A percentile compares a stretch with the other conserved stretches of the same genome.
These are phyloP conservation scores for Bisporella sp. DNA, from an alignment of 2,329 filamentous ascomycete genomes.

Conservation along the genomic window DNA sequence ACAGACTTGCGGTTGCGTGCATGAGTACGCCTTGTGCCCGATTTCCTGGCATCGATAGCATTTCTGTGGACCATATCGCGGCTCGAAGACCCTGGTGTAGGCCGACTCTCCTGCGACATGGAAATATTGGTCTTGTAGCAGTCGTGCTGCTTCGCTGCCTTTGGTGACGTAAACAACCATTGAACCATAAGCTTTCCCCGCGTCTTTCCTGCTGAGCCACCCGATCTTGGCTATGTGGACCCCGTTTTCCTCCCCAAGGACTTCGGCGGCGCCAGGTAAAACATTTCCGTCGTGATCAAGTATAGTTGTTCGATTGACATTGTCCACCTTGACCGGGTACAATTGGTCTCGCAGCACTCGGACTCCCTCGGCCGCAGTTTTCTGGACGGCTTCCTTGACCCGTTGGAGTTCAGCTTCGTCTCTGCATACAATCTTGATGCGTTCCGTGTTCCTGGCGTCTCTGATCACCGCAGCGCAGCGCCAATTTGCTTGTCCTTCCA, in stretches of 20 bases:
- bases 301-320: constrained; percentile 15
- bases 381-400: constrained; percentile 14
- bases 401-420: constrained; percentile 14
- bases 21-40: no score
- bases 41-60: no score
- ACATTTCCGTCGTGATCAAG: constrained; percentile 15
- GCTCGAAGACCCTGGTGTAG: no score
- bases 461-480: constrained; percentile 7
- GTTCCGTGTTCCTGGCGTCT: constrained; percentile 9
- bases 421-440: constrained; percentile 15
- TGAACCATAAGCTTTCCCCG: no score
- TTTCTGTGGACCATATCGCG: no score
- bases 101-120: no score
- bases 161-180: no score
- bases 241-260: constrained; percentile 20
- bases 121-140: no score
- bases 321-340: constrained; percentile 21
- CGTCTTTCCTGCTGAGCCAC: constrained; percentile 13
- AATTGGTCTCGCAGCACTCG: constrained; percentile 17
- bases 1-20: no score
- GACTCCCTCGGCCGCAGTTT: constrained; percentile 10
- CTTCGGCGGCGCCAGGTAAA: constrained; percentile 8
- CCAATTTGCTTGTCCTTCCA: constrained; percentile 4
- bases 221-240: constrained; percentile 16
- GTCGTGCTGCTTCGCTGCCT: no score